A percentile compares a stretch with the other conserved stretches of the same genome.
Conservation (phyloP, 306 rosid species). For the Gynostemma pentaphyllum region DNA sequence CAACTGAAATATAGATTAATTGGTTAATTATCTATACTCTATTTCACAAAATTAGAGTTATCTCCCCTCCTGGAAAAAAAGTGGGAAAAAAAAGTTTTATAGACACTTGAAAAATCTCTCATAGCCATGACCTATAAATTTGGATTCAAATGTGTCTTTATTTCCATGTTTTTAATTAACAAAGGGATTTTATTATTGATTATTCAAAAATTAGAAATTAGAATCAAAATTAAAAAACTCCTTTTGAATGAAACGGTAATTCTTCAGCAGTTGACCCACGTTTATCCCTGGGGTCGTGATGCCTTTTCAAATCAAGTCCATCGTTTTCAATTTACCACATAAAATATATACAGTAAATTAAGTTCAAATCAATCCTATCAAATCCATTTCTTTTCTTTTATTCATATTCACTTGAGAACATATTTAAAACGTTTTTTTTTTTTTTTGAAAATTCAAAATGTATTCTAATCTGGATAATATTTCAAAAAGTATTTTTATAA, state of each 20-base stretch:
- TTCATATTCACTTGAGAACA: not conserved
- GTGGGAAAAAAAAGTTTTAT: no score
- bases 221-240: not conserved
- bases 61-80: no score
- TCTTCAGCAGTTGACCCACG: not conserved
- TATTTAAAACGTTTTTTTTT: not conserved
- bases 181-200: not conserved
- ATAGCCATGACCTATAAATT: not conserved
- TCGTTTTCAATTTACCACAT: not conserved
- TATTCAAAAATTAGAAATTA: not conserved
- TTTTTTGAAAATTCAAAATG: no score
- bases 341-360: not conserved
- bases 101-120: no score
- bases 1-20: no score
- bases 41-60: no score
- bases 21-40: no score
- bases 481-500: no score
- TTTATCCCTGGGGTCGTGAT: not conserved
- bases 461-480: no score
- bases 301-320: not conserved
- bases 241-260: conserved; percentile 1
- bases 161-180: not conserved
- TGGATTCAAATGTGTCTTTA: not conserved
- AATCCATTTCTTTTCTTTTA: not conserved
- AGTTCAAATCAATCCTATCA: no score